phyloP scores from a whole-genome alignment of 2,329 filamentous ascomycete species.

The Rosellinia necatrix region DNA sequence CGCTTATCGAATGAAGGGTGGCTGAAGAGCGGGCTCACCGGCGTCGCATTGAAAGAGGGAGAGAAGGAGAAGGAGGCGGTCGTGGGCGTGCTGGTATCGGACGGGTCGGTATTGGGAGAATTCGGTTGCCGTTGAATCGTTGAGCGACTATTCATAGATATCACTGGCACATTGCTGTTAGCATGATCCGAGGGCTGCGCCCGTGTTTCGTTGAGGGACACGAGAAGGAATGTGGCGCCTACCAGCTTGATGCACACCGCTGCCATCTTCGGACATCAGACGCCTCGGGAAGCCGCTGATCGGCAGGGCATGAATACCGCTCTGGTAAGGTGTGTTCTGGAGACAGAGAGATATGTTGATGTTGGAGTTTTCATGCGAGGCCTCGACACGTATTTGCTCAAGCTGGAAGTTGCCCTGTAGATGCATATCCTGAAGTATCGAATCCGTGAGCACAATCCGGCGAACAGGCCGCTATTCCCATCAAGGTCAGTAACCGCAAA shows the following conservation, averaged over 20 bases:
- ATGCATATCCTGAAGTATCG: conserved; percentile 40
- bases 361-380: conserved; percentile 32
- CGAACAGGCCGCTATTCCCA: conserved; percentile 28
- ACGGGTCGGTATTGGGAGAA: background rate
- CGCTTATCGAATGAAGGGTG: conserved; percentile 13
- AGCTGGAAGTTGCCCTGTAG: conserved; percentile 39
- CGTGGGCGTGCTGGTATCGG: background rate
- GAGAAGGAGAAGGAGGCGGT: conserved; percentile 17
- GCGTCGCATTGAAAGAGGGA: conserved; percentile 1
- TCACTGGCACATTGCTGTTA: conserved; percentile 1
- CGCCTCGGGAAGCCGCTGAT: conserved; percentile 41
- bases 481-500: conserved; percentile 1
- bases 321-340: conserved; percentile 31
- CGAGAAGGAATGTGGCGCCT: too few relatives aligned
- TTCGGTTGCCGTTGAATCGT: conserved; percentile 17
- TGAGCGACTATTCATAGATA: conserved; percentile 22
- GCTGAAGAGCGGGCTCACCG: conserved; percentile 15
- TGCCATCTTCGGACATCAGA: conserved; percentile 39
- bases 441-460: conserved; percentile 35
- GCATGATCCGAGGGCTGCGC: background rate
- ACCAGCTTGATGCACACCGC: conserved; percentile 32
- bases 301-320: conserved; percentile 35
- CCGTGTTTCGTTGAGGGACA: too few relatives aligned
- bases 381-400: conserved; percentile 34
- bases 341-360: conserved; percentile 38